Base-by-base conservation (phyloP, 805 yeast genomes). In the Kodamaea lidongshanica region DNA sequence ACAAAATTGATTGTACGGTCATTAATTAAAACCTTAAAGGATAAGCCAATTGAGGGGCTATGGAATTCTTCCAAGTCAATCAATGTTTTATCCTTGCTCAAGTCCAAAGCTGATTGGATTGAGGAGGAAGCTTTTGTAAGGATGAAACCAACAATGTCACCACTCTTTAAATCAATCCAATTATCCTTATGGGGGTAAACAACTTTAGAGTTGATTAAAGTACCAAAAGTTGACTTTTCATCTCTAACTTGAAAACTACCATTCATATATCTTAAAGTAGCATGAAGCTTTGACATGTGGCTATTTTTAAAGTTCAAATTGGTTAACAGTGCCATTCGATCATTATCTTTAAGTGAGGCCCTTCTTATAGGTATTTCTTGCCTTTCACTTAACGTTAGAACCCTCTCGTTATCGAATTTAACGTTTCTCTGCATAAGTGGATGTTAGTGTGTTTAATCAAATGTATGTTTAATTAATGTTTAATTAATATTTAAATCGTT, bases 251-350 rank as follows among this genome's bases (percentile, higher is more conserved):
- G 43, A 19, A 61, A 43, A 9, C 16, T 22, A 10, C 45, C 47
- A 16, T 50, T 38, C 4, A 25, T 34, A 23, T 32, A 25, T 30
- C 34, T 36, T 19, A 61, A 29, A 11, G 36, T 32, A 7, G 68
- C 69, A 38, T 65, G 70, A 4, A 38, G 25, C 39, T 61, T 62
- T 6, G 67, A 61, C 26, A 65, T 39, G 39, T 63, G 68, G 23
- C 54, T 37, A 37, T 57, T 54, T 17, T 41, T 36, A 38, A 64
- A 53, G 38, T 33, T 43, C 32, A 64, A 48, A 39, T 64, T 64
- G 27, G 47, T 36, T n/a, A 38, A 25, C 15, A 34, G 37, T 12
- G 61, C 52, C 13, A 30, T 28, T 28, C 67, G 43, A 12, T 37
- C 23, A 6, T 35, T 19, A 36, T 57, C 62, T 22, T 38, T 49